Percentiles rank a stretch among this genome's conserved stretches.
Evolutionary conservation across 2,329 filamentous ascomycete species (phyloP).

Genomic region (Celoporthe dispersa): DNA sequence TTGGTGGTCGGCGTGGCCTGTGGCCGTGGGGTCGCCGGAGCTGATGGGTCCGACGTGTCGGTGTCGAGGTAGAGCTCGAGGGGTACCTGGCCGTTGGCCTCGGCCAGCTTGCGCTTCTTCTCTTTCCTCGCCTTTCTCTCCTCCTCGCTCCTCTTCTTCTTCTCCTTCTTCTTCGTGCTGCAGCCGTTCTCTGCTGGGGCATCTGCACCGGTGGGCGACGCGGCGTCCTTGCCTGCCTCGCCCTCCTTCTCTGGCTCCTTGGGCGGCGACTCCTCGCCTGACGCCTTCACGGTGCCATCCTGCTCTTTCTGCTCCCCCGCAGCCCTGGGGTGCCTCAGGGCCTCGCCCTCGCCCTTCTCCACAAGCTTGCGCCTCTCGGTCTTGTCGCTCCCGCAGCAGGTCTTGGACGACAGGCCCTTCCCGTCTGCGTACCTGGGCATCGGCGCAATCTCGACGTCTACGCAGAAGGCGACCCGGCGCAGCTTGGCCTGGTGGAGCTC

Average conservation of each 20-base stretch:
- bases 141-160: conserved; percentile 93
- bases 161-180: conserved; percentile 79
- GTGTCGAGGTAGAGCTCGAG: conserved; percentile 79
- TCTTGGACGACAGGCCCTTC: conserved; percentile 47
- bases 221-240: too few species aligned
- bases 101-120: conserved; percentile 80
- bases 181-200: conserved; percentile 6
- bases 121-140: conserved; percentile 92
- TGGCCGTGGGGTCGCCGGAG: conserved; percentile 47
- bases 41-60: conserved; percentile 53
- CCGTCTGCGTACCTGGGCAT: conserved; percentile 76
- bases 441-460: conserved; percentile 95
- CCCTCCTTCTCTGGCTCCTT: too few species aligned
- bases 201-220: conserved; percentile 16
- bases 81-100: conserved; percentile 85
- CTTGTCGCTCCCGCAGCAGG: conserved; percentile 56
- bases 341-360: conserved; percentile 75
- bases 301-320: conserved; percentile 60
- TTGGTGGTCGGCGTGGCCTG: conserved; percentile 83
- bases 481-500: conserved; percentile 83
- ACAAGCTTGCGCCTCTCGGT: conserved; percentile 66
- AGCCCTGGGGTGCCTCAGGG: conserved; percentile 68
- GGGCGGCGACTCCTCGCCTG: conserved; percentile 42
- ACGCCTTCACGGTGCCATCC: conserved; percentile 48
- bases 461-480: conserved; percentile 88